Percentiles rank a stretch among this genome's conserved stretches.
Evolutionary conservation across 2,329 filamentous ascomycete genomes (phyloP).

Genomic region (Colletotrichum sp.): DNA sequence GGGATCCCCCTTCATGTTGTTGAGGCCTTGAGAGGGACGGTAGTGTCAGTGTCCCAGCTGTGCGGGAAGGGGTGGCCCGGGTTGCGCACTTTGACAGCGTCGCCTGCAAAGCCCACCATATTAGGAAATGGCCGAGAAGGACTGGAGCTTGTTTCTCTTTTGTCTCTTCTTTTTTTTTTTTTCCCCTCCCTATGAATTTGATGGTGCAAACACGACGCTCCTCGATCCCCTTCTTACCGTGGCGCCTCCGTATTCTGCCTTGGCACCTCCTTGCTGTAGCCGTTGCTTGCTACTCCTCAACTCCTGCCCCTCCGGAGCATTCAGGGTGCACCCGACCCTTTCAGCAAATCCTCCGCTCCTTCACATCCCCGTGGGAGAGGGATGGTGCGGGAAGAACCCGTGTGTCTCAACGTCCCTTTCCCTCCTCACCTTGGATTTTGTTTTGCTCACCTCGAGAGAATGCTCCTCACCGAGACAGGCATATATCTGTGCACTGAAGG

Average conservation of each 20-base stretch:
- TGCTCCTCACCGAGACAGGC: not conserved
- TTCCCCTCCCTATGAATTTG: not conserved
- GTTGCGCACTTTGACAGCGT: not conserved
- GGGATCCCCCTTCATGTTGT: not conserved
- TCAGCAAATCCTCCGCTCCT: not conserved
- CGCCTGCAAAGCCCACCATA: constrained; percentile 4
- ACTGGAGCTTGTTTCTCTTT: constrained; percentile 3
- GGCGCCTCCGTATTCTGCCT: not conserved
- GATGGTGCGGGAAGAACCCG: not conserved
- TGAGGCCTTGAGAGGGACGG: not conserved
- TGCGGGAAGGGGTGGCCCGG: not conserved
- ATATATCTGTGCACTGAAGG: not conserved
- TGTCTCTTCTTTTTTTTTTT: not conserved
- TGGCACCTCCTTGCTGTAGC: not conserved
- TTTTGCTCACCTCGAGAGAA: not conserved
- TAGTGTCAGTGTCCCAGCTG: not conserved
- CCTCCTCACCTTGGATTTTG: not conserved
- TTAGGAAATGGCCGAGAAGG: constrained; percentile 7
- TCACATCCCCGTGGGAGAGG: not conserved
- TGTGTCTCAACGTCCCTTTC: not conserved
- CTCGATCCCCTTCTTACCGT: not conserved
- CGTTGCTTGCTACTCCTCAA: not conserved
- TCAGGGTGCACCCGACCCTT: not conserved
- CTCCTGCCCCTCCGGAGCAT: not conserved
- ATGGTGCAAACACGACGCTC: not conserved